Percentiles rank a stretch among this genome's conserved stretches.
phyloP scores from a whole-genome alignment of 371 early-diverging fungal species.

The Mortierella sp. region DNA sequence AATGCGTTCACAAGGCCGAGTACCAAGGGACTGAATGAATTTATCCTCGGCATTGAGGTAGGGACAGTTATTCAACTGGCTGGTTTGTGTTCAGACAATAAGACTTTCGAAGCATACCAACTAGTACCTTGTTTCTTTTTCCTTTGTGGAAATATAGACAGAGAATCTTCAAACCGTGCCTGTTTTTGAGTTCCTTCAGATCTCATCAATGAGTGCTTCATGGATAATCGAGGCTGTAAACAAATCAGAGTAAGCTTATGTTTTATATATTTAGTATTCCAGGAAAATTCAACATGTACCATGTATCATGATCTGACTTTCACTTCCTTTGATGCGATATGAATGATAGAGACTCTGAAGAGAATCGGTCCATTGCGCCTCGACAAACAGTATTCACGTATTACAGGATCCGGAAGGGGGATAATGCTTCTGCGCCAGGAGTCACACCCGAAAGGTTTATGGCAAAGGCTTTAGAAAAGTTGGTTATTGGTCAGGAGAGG shows the following conservation, averaged over 20 bases:
- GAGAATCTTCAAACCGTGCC: constrained; percentile 77
- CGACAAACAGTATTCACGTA: constrained; percentile 75
- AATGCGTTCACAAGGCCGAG: constrained; percentile 95
- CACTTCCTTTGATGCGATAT: background rate
- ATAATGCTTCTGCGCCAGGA: constrained; percentile 3
- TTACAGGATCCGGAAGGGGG: constrained; percentile 64
- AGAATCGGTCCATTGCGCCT: constrained; percentile 62
- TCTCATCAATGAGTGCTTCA: constrained; percentile 77
- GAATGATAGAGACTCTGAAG: constrained; percentile 54
- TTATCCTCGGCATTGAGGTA: constrained; percentile 92
- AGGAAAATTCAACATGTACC: background rate
- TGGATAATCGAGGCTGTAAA: constrained; percentile 78
- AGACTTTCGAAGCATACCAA: background rate
- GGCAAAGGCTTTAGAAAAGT: constrained; percentile 60
- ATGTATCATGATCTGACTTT: background rate
- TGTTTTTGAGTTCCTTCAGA: constrained; percentile 75
- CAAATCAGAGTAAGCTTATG: constrained; percentile 38
- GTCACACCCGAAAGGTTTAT: constrained; percentile 67
- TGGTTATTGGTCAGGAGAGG: constrained; percentile 57
- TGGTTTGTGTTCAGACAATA: too few species aligned
- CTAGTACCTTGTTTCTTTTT: background rate
- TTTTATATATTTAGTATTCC: too few species aligned
- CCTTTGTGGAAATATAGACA: constrained; percentile 56
- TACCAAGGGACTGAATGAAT: constrained; percentile 77
- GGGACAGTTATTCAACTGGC: too few species aligned